Base-by-base conservation (phyloP, 148 eudicot genomes). In the Polygonum aviculare region DNA sequence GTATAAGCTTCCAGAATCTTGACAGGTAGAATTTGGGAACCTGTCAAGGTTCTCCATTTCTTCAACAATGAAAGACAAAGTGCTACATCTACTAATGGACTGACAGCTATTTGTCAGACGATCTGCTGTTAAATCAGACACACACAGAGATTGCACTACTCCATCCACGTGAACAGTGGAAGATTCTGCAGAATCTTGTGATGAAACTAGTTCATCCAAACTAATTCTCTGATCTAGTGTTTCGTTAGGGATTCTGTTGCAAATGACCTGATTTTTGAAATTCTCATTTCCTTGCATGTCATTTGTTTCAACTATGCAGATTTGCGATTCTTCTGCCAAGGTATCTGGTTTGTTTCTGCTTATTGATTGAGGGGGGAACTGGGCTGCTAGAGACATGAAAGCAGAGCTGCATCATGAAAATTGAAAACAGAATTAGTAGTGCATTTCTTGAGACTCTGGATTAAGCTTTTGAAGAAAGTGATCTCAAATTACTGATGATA, bases 181-280 rank as follows among this genome's bases (percentile, higher is more conserved):
- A 76, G 86, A 79, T 50, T 81, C 82, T n/a, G 83, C 75, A 40
- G 85, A 87, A 81, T 80, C 76, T 79, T 77, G 87, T 22, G 91
- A 84, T 80, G 87, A 76, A 70, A 85, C 60, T 15, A 82, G 55
- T 45, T 82, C 85, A 70, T 79, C 84, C 65, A 81, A 33, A 72
- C 69, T 73, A 21, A 50, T 48, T 62, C 75, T 75, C 39, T 69
- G 22, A 14, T 80, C 72, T 75, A 74, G 44, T 75, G 77, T 50
- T 39, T 71, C 76, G 54, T 44, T 60, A 44, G 79, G 40, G 36
- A 76, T 63, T 41, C 76, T 62, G 18, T 49, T 55, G 74, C 52
- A 36, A 7, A 38, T 39, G 69, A 77, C 77, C 73, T 82, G 78
- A 67, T 35, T 74, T 73, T 19, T 7, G 55, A 67, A 69, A 39